Evolutionary conservation across 2,329 filamentous ascomycete species (phyloP), one percentile per base, ranked within the genome.

Genomic region (Dryadomyces sulphureus): DNA sequence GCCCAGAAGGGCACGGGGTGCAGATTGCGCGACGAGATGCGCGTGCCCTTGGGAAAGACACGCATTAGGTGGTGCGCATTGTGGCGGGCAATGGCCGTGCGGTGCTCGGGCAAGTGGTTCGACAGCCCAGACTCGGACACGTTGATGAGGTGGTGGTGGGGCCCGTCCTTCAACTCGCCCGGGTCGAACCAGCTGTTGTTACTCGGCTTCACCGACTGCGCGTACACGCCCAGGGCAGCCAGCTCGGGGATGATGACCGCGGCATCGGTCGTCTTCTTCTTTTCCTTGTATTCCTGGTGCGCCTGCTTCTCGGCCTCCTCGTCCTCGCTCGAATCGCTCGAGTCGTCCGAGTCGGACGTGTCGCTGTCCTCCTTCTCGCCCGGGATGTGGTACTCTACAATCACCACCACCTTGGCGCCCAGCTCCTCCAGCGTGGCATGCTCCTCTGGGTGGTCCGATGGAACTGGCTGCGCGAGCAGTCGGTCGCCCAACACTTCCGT

Each of bases 1-100:
- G 88, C 79, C 90, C 90, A 98, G 59, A 87, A 93, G 36, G 79
- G 79, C 52, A 88, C 80, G 1, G 90, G 92, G 56, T 96, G 87
- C 41, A 90, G 92, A 59, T 98, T 98, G n/a, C 84, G 86, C 34
- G 89, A 95, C 55, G 81, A 79, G 45, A 94, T 72, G 9, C 90
- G 79, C 50, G 75, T 73, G 4, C 77, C 81, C 22, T 82, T 81
- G 9, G 90, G 90, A 58, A 94, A 98, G 11, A 93, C 86, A 36
- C 90, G 80, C 76, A 94, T 94, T 52, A 94, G 77, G 61, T 81
- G 87, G 46, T 76, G 73, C 55, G 84, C 81, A 62, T 96, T 98
- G 65, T 98, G 90, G 43, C 77, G 73, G 55, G 43, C 34, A 30
- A 45, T 39, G 22, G 21, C 35, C 6, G 16, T 22, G 5, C 0